Evolutionary conservation across 116 monocot species (phyloP).

Genomic region (Dioscorea cayenensis): DNA sequence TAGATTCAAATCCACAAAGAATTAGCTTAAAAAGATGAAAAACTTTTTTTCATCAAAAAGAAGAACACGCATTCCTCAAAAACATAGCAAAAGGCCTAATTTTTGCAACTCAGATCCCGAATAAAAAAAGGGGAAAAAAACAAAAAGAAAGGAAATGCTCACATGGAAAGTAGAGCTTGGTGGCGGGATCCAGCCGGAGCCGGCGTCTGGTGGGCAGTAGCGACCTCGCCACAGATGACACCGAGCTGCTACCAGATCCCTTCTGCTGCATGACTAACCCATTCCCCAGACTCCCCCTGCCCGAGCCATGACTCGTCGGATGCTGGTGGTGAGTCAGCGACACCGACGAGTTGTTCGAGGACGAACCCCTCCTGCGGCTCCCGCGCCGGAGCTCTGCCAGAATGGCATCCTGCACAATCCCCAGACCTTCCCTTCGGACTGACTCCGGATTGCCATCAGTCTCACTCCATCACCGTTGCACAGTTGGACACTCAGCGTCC

Average conservation of each 20-base stretch:
- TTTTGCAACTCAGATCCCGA: not conserved
- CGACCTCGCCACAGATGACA: conserved; percentile 48
- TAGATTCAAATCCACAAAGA: not conserved
- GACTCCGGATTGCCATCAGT: conserved; percentile 5
- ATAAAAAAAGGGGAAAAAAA: not conserved
- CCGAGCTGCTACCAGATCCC: conserved; percentile 17
- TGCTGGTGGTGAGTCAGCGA: conserved; percentile 8
- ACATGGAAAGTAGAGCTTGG: conserved; percentile 94
- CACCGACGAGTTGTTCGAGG: conserved; percentile 5
- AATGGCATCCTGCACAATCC: conserved; percentile 60
- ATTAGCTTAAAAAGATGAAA: not conserved
- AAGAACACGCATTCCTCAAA: not conserved
- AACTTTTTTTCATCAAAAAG: not conserved
- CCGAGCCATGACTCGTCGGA: not conserved
- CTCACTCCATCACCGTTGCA: not conserved
- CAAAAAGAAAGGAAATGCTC: conserved; percentile 8
- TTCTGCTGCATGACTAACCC: not conserved
- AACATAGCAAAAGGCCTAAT: not conserved
- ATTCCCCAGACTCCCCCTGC: not conserved
- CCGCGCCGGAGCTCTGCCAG: conserved; percentile 30
- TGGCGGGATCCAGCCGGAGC: conserved; percentile 74
- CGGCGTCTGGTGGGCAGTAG: conserved; percentile 51
- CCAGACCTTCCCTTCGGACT: conserved; percentile 34
- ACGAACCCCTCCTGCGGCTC: conserved; percentile 14
- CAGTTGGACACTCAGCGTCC: not conserved